Evolutionary conservation across 1,284 basidiomycete species (phyloP).

Genomic region (Inonotus hispidus): DNA sequence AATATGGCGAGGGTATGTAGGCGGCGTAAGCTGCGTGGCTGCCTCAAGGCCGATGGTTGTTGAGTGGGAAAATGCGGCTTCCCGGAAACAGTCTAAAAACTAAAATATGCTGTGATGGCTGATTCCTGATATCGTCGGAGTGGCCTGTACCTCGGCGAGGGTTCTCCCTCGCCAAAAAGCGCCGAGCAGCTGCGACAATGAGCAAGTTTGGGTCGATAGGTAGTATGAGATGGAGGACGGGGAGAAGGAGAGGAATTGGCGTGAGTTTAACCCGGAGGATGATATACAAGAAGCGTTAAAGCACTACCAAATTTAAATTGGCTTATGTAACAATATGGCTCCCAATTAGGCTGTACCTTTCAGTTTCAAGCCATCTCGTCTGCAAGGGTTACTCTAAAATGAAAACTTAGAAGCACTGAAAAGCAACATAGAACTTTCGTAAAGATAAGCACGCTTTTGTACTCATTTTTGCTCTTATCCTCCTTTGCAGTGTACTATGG

Average conservation of each 20-base stretch:
- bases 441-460: not conserved
- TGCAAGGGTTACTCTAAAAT: not conserved
- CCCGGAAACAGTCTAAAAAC: not conserved
- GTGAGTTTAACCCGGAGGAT: not conserved
- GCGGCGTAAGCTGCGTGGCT: constrained; percentile 12
- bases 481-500: not conserved
- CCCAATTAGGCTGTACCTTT: constrained; percentile 4
- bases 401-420: not conserved
- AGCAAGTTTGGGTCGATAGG: not conserved
- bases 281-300: not conserved
- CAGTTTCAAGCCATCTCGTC: not conserved
- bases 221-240: too few species aligned
- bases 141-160: not conserved
- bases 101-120: not conserved
- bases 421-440: not conserved
- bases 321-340: not conserved
- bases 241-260: not conserved
- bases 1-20: constrained; percentile 6
- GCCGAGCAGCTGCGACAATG: not conserved
- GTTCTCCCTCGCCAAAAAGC: too few species aligned
- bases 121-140: constrained; percentile 1
- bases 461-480: not conserved
- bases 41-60: constrained; percentile 17
- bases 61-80: not conserved
- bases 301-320: not conserved